Evolutionary conservation across 495 filamentous ascomycete species (phyloP), one percentile per base, ranked within the genome.

Genomic region (Penicillium paradoxum): DNA sequence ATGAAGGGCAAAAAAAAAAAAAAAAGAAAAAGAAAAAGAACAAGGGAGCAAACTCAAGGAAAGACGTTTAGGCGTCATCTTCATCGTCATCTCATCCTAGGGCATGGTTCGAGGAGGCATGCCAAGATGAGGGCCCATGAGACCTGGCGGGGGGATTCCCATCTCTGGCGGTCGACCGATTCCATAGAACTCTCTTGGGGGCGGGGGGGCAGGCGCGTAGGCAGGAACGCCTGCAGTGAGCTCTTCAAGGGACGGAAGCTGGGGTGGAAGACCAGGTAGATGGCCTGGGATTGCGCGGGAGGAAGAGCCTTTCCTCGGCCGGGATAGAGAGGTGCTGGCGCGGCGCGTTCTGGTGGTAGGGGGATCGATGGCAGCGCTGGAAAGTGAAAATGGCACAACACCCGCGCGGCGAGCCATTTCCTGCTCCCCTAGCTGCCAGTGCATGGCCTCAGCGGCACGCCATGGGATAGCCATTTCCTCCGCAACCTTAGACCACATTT

Each of bases 401-500:
- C 90, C 89, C n/a, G 90, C 90, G 50, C 90, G 86, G 49, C 85
- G 79, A 29, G 89, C 89, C 88, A 98, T 97, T 52, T 97, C 93
- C 58, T 81, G 74, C 67, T 96, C 91, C 46, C 93, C 93, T 17
- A 98, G 71, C 62, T 95, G 87, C 93, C 93, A 98, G 71, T 98
- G 93, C 91, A 96, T 96, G 14, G 88, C 89, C 72, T 98, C 93
- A 27, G 88, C 92, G 6, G 93, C 88, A 47, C 92, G 83, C 91
- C 92, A 98, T 22, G 93, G 93, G 57, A 97, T 85, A n/a, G 82
- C 83, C 86, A 98, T 91, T 72, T 98, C 93, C 66, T 88, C 86
- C 30, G 90, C 88, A 5, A 98, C 84, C 59, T 89, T 89, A 39
- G 85, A 83, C 93, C 93, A 98, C 89, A 98, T 96, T 58, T 97